Base-by-base conservation (phyloP, 495 filamentous ascomycete genomes). In the Ascobolus immersus region DNA sequence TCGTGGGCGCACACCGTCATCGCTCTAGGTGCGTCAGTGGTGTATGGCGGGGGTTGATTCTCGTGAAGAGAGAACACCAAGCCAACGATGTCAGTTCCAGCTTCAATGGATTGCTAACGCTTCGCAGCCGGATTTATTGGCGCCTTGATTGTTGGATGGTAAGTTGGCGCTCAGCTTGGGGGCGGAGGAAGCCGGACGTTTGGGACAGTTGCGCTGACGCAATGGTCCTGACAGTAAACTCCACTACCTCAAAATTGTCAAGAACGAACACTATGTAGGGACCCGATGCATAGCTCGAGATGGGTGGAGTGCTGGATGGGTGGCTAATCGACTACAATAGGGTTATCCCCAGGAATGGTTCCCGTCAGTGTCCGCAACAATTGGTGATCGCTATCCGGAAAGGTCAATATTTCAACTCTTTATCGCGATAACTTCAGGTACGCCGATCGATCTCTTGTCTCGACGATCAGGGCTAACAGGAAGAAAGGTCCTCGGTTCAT, bases 291-390 rank as follows among this genome's bases (percentile, higher is more conserved):
- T 49, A 15, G 7, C 14, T n/a, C 28, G 10, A 17, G n/a, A 31
- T 9, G 22, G 7, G 7, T 25, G 22, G 7, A 7, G 22, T n/a
- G 7, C 7, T n/a, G 7, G n/a, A n/a, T 7, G 7, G n/a, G 22
- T 25, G 7, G n/a, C n/a, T 25, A 25, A 25, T 25, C 22, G 7
- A 25, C n/a, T 25, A 7, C 22, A n/a, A 23, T 32, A 65, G 62
- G 73, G 89, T 45, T 99, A 92, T 54, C 89, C 89, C 1, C 59
- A 91, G 25, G 89, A 99, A 64, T 99, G 89, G 89, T 94, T 99
- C 42, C 89, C 89, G 24, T 99, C 89, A 15, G 89, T 99, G 17
- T 93, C 84, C 19, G 70, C 89, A 10, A 93, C 89, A n/a, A 99
- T 99, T 52, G 89, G 89, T 39, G 89, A 99, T 45, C 72, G 86